Evolutionary conservation across 805 yeast species (phyloP).

Genomic region (Ogataea naganishii): DNA sequence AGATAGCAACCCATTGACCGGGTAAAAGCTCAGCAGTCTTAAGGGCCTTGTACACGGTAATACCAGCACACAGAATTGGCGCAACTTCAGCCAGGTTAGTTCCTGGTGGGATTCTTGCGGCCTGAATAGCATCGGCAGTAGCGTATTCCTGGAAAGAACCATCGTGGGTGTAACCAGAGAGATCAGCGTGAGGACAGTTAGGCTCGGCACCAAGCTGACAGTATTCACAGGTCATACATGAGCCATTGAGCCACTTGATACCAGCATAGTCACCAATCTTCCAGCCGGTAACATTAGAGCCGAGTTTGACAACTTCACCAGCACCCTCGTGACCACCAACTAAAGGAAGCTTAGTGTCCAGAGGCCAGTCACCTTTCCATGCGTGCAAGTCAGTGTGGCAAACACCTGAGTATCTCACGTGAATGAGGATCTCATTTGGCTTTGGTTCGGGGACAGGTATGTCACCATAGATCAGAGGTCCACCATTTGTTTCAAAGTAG

Average conservation of each 20-base stretch:
- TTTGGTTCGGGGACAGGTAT: conserved; percentile 65
- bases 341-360: conserved; percentile 47
- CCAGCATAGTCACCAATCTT: conserved; percentile 61
- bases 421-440: conserved; percentile 53
- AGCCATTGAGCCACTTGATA: conserved; percentile 61
- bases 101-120: conserved; percentile 37
- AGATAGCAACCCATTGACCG: conserved; percentile 44
- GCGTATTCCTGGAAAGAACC: conserved; percentile 50
- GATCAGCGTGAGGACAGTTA: conserved; percentile 61
- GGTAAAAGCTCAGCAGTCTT: conserved; percentile 37
- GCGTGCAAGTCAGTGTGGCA: conserved; percentile 73
- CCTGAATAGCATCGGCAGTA: conserved; percentile 44
- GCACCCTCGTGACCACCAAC: conserved; percentile 75
- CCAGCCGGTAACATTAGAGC: conserved; percentile 50
- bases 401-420: conserved; percentile 67
- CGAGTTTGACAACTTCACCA: conserved; percentile 58
- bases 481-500: conserved; percentile 56
- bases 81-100: conserved; percentile 38
- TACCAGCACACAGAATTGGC: conserved; percentile 46
- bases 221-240: conserved; percentile 57
- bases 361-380: conserved; percentile 67
- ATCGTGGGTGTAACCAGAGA: conserved; percentile 69
- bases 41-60: conserved; percentile 45
- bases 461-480: conserved; percentile 58
- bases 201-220: conserved; percentile 53